Evolutionary conservation across 2,329 filamentous ascomycete genomes (phyloP), one percentile per base, ranked within the genome.

Genomic region (Aspergillus fumigatiaffinis): DNA sequence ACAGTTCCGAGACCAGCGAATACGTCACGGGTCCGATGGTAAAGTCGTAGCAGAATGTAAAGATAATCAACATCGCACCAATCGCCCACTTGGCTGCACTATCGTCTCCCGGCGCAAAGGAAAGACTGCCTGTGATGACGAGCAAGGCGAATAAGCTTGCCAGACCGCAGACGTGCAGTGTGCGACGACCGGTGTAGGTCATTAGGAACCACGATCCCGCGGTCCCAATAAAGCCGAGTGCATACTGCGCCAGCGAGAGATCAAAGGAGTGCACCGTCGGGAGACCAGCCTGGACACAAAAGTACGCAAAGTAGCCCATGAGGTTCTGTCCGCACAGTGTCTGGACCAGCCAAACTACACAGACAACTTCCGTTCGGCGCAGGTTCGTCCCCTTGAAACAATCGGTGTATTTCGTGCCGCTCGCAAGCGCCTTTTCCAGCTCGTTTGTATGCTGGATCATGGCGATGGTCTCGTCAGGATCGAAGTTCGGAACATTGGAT

Each of bases 371-470:
- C 2, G 91, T 94, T 28, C 91, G 84, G 53, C 91, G 87, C 50
- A 87, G 78, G 68, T 95, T 87, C n/a, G 83, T 82, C 10, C 90
- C 90, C 70, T 82, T 86, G 81, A 95, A 94, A 76, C 90, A 95
- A 72, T 95, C 91, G 66, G 82, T 75, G 74, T 93, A 95, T 47
- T 80, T 84, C 3, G 88, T 84, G 32, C 90, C 90, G 4, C 78
- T 76, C 3, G 89, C 90, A 50, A 90, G 87, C 71, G 84, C 77
- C 70, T 90, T 82, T 71, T 95, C 91, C 5, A 94, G 78, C 0
- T 88, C 87, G 1, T 88, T 91, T 0, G 91, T 95, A 70, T 93
- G 89, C 1, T 90, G 84, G 87, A 96, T 95, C 89, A 94, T 92
- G 67, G 88, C 87, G 49, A 95, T 80, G 0, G 89, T 92, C 74